A percentile compares a stretch with the other conserved stretches of the same genome.
Conservation (phyloP, 2,329 filamentous ascomycete genomes). For the Hortaea werneckii region DNA sequence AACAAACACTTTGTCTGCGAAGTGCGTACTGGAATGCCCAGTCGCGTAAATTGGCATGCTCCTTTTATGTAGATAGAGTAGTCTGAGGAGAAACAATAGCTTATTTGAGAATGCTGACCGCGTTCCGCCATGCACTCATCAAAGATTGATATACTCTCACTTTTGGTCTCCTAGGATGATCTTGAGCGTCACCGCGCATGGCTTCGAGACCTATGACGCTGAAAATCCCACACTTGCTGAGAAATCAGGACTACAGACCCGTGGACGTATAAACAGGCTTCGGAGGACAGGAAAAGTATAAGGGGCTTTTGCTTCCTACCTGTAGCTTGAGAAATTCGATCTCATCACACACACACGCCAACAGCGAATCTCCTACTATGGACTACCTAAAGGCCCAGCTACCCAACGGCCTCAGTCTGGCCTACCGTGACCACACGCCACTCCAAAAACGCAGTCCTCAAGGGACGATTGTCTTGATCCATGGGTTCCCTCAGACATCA, state of each 20-base stretch:
- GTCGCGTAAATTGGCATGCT: too few species aligned
- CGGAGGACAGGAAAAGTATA: too few species aligned
- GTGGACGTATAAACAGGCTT: background rate
- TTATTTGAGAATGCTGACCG: too few species aligned
- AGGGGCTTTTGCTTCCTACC: too few species aligned
- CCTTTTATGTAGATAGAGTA: too few species aligned
- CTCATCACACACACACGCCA: too few species aligned
- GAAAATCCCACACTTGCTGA: background rate
- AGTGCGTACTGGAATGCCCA: too few species aligned
- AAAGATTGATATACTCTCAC: too few species aligned
- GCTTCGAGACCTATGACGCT: background rate
- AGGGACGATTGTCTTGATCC: constrained; percentile 36
- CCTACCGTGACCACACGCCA: background rate
- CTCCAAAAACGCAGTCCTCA: constrained; percentile 6
- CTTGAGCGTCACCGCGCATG: background rate
- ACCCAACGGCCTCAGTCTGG: background rate
- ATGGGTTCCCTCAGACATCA: constrained; percentile 39
- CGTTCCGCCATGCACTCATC: too few species aligned
- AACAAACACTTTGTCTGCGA: too few species aligned
- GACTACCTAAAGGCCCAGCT: background rate
- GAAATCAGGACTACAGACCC: background rate
- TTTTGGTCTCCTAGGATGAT: background rate
- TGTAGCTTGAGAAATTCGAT: background rate
- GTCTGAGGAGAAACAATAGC: too few species aligned
- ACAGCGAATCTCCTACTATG: background rate